Base-by-base conservation (phyloP, 1,139 yeast species). In the Kurtzmaniella quercitrusa region DNA sequence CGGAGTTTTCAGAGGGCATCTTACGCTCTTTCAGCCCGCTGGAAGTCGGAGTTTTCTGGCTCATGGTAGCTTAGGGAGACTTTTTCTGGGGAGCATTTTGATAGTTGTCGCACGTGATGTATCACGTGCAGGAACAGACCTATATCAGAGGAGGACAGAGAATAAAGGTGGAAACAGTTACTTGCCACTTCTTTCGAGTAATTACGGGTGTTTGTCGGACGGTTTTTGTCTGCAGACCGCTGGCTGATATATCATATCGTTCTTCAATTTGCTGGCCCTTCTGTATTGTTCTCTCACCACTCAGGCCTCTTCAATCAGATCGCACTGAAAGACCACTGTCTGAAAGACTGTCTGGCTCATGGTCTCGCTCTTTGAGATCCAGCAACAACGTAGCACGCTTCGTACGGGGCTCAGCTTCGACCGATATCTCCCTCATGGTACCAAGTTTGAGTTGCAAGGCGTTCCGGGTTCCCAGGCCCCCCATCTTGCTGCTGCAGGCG, bases 391-490 rank as follows among this genome's bases (percentile, higher is more conserved):
- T 37, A 12, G 10, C 37, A 23, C 38, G 39, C 37, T 48, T 66
- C 34, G 46, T 8, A 64, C 72, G 1, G 59, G 63, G 12, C 58
- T 65, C 1, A 44, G 63, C 5, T 50, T 68, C 14, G 72, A 67
- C 50, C 36, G 46, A 52, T 38, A 49, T 61, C 27, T 44, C 57
- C 37, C 41, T 46, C 16, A 47, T 24, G 44, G 49, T 31, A 61
- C 63, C 27, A 56, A 70, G 6, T 62, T 60, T 48, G 76, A 72
- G 48, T 56, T 71, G 44, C 76, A 71, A 53, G 51, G 68, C 1
- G 63, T 68, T 4, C 75, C 77, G 0, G 60, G 63, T 9, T 58
- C 63, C 47, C 45, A 49, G 15, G 64, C 62, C 1, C 50, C 58
- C 46, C 52, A 58, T 42, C 49, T 55, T 6, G 53, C 68, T 18